phyloP scores from a whole-genome alignment of 306 rosid genomes.

The Acacia acuminata region DNA sequence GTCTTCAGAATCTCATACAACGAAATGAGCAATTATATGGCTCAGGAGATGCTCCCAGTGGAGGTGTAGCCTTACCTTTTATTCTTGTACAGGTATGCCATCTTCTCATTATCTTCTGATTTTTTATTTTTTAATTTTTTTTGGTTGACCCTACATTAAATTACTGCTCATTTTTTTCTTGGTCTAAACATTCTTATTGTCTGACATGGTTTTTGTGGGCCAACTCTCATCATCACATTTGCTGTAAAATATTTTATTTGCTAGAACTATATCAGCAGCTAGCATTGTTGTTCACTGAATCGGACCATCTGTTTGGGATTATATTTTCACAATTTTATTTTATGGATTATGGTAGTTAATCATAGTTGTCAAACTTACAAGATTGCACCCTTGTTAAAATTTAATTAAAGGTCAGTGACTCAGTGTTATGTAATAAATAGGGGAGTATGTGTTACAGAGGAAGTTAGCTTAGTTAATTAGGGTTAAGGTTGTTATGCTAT shows the following conservation, averaged over 20 bases:
- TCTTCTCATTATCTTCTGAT: constrained; percentile 27
- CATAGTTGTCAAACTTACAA: not conserved
- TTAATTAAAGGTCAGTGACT: constrained; percentile 10
- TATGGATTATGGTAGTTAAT: constrained; percentile 7
- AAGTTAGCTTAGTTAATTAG: not conserved
- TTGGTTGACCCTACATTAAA: constrained; percentile 20
- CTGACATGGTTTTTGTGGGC: not conserved
- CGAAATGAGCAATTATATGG: constrained; percentile 85
- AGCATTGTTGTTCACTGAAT: constrained; percentile 10
- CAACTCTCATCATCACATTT: not conserved
- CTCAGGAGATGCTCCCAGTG: constrained; percentile 85
- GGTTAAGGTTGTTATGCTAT: not conserved
- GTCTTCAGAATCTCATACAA: constrained; percentile 87
- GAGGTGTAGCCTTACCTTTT: constrained; percentile 95
- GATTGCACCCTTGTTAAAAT: not conserved
- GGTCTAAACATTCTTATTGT: not conserved
- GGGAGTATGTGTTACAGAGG: not conserved
- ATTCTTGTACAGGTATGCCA: constrained; percentile 85
- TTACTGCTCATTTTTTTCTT: constrained; percentile 12
- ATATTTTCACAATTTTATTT: constrained; percentile 13
- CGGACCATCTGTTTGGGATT: constrained; percentile 7
- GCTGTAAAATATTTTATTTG: not conserved
- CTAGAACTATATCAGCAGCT: constrained; percentile 5
- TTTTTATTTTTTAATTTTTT: constrained; percentile 13
- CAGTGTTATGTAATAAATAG: not conserved